phyloP scores from a whole-genome alignment of 257 asterid species.

The Parsonsia alboflavescens region DNA sequence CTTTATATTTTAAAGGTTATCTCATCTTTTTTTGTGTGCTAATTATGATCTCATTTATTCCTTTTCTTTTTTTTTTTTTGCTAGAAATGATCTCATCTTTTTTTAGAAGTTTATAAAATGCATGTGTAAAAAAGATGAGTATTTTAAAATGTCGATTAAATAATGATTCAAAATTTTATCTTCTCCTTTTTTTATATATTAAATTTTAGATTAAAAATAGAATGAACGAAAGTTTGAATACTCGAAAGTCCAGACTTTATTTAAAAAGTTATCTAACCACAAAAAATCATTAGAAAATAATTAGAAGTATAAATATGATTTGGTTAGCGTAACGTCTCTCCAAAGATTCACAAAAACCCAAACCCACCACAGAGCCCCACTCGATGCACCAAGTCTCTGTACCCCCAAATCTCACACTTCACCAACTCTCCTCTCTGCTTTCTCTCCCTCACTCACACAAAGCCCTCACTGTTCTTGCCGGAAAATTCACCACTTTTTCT shows the following conservation, averaged over 20 bases:
- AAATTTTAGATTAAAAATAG: too few species aligned
- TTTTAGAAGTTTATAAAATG: too few species aligned
- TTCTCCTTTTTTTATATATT: too few species aligned
- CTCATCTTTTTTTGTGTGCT: too few species aligned
- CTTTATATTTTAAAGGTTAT: too few species aligned
- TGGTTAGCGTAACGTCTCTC: slow-evolving; percentile 49
- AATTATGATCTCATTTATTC: too few species aligned
- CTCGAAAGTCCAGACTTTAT: slow-evolving; percentile 2
- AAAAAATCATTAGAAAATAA: slow-evolving; percentile 28
- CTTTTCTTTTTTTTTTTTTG: too few species aligned
- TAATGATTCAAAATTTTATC: too few species aligned
- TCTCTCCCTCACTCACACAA: slow-evolving; percentile 23
- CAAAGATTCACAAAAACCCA: slow-evolving; percentile 57
- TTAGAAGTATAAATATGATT: slow-evolving; percentile 26
- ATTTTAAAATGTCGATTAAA: too few species aligned
- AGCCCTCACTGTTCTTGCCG: slow-evolving; percentile 38
- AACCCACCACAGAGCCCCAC: slow-evolving; percentile 25
- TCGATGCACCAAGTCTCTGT: slow-evolving; percentile 29
- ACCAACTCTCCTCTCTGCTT: slow-evolving; percentile 14
- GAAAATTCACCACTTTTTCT: slow-evolving; percentile 25
- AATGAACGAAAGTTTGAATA: slow-evolving; percentile 16
- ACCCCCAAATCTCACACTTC: slow-evolving; percentile 40
- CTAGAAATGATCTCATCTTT: too few species aligned
- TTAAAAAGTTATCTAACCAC: slow-evolving; percentile 9
- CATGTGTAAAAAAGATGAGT: too few species aligned